A percentile compares a stretch with the other conserved stretches of the same genome.
Conservation (phyloP, 2,329 filamentous ascomycete genomes). For the Gliomastix tumulicola region DNA sequence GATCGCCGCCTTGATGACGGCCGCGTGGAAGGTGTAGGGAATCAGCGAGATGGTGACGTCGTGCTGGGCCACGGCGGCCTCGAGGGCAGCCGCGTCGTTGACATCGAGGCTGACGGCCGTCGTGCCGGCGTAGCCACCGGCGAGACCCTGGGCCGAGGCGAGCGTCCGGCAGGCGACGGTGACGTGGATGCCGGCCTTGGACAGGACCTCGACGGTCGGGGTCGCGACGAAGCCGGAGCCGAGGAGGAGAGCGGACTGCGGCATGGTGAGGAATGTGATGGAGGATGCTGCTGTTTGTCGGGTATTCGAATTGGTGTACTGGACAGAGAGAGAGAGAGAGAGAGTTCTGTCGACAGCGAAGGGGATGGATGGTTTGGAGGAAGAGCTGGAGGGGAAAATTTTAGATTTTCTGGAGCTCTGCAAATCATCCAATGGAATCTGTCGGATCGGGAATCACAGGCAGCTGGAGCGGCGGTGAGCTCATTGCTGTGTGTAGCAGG, state of each 20-base stretch:
- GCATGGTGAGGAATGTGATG: background rate
- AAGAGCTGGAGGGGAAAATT: too few species aligned
- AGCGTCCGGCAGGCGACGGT: conserved; percentile 80
- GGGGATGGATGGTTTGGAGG: too few species aligned
- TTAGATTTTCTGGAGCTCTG: too few species aligned
- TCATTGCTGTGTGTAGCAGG: too few species aligned
- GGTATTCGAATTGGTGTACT: too few species aligned
- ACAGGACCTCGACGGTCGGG: conserved; percentile 58
- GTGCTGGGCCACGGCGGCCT: conserved; percentile 71
- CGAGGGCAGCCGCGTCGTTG: conserved; percentile 66
- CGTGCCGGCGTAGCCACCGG: conserved; percentile 64
- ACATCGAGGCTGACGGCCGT: conserved; percentile 80
- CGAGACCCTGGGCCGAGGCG: conserved; percentile 67
- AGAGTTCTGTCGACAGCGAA: too few species aligned
- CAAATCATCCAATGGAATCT: too few species aligned
- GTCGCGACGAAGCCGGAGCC: conserved; percentile 53
- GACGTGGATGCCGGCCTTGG: conserved; percentile 51
- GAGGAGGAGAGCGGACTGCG: conserved; percentile 31
- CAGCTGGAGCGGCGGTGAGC: too few species aligned
- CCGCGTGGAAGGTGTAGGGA: conserved; percentile 83
- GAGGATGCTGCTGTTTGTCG: background rate
- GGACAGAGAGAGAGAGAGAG: too few species aligned
- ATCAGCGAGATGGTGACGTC: conserved; percentile 79
- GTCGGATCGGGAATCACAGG: too few species aligned
- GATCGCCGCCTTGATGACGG: conserved; percentile 90